Evolutionary conservation across 352 stramenopile species (phyloP).

Genomic region (Phytopythium boreale): DNA sequence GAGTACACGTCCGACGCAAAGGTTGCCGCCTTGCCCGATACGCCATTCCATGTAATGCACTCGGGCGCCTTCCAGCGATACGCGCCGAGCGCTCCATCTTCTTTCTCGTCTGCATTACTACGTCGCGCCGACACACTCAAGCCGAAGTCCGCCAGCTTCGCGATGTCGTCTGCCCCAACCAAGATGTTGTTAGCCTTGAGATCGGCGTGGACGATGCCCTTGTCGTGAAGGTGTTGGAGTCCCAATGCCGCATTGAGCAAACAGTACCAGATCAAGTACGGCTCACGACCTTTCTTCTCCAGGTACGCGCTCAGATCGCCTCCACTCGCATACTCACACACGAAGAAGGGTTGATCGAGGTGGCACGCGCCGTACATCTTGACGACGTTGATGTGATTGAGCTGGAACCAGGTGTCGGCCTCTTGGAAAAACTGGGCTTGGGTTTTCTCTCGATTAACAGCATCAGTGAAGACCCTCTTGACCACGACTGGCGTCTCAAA

Average conservation of each 20-base stretch:
- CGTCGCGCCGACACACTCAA: background rate
- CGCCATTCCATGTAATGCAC: background rate
- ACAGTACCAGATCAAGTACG: slow-evolving; percentile 2
- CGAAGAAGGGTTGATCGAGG: slow-evolving; percentile 18
- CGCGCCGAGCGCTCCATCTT: background rate
- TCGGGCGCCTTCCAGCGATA: slow-evolving; percentile 14
- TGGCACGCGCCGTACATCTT: slow-evolving; percentile 29
- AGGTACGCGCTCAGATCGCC: slow-evolving; percentile 13
- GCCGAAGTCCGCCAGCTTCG: slow-evolving; percentile 18
- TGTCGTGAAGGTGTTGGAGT: slow-evolving; percentile 12
- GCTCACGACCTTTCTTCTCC: background rate
- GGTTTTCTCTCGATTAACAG: background rate
- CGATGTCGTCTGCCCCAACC: slow-evolving; percentile 1
- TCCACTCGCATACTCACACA: slow-evolving; percentile 18
- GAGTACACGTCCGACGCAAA: slow-evolving; percentile 34
- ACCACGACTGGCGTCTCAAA: slow-evolving; percentile 13
- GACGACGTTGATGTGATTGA: slow-evolving; percentile 26
- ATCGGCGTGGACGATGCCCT: slow-evolving; percentile 13
- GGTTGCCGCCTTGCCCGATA: slow-evolving; percentile 4
- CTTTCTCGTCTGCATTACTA: background rate
- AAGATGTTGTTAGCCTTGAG: slow-evolving; percentile 25
- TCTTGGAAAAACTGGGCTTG: slow-evolving; percentile 10
- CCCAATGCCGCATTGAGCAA: slow-evolving; percentile 9
- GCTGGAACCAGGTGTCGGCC: slow-evolving; percentile 17
- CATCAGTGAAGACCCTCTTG: slow-evolving; percentile 7